Percentiles rank a stretch among this genome's conserved stretches.
These are phyloP conservation scores for Neurospora cerealis DNA, from an alignment of 495 filamentous ascomycete genomes.

Conservation along the genomic window DNA sequence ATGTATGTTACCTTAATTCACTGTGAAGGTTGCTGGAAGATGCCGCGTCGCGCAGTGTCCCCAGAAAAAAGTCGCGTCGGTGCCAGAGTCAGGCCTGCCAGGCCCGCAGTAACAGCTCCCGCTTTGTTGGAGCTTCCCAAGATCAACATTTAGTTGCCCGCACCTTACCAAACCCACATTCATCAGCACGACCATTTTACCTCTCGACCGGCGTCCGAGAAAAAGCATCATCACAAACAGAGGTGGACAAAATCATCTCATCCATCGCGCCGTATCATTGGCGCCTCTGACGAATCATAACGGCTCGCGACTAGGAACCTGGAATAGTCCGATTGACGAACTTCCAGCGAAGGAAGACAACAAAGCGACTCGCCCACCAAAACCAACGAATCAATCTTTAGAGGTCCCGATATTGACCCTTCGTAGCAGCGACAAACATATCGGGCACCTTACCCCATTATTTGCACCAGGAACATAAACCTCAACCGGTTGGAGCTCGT, in stretches of 20 bases:
- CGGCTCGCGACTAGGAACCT: neutral
- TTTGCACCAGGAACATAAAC: neutral
- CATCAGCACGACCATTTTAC: neutral
- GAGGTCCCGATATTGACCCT: neutral
- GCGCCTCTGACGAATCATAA: neutral
- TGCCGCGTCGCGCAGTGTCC: slow-evolving; percentile 6
- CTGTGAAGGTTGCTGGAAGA: neutral
- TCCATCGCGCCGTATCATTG: neutral
- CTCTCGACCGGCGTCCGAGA: neutral
- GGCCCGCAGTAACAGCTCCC: neutral
- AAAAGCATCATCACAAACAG: neutral
- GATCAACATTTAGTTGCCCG: neutral
- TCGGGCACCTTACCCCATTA: neutral
- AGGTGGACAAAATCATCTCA: neutral
- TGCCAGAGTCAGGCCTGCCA: neutral
- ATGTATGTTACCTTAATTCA: neutral
- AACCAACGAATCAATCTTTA: neutral
- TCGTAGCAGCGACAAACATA: neutral
- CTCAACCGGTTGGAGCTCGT: neutral
- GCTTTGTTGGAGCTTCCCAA: slow-evolving; percentile 1
- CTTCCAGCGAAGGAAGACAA: neutral
- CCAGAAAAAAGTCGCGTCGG: slow-evolving; percentile 10
- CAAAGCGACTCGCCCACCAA: neutral
- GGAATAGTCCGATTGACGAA: neutral
- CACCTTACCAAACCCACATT: neutral